A percentile compares a stretch with the other conserved stretches of the same genome.
Evolutionary conservation across 2,329 filamentous ascomycete species (phyloP).

Genomic region (Trichoderma endophyticum): DNA sequence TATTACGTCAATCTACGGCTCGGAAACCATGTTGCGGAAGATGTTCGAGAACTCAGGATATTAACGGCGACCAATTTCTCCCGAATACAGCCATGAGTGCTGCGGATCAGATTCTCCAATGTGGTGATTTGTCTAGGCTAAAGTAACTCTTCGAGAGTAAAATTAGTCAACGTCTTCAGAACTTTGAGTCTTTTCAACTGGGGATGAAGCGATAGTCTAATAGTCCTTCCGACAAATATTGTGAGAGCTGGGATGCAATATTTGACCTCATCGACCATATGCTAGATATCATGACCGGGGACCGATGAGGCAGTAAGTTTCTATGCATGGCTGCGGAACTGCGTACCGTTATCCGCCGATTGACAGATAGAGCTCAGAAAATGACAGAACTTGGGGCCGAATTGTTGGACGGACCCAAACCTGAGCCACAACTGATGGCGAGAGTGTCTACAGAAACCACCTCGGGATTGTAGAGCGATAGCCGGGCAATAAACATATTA

Average conservation of each 20-base stretch:
- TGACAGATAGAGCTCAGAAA: neutral
- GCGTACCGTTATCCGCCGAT: neutral
- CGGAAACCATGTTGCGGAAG: neutral
- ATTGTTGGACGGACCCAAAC: neutral
- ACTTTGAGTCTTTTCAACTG: neutral
- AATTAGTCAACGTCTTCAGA: neutral
- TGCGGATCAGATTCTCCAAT: neutral
- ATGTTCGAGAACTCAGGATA: neutral
- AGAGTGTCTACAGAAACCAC: neutral
- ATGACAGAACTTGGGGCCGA: neutral
- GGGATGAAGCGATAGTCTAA: neutral
- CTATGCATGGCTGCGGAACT: neutral
- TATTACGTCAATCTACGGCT: neutral
- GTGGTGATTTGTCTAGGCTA: neutral
- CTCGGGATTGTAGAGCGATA: neutral
- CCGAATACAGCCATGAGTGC: neutral
- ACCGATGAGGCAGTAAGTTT: neutral
- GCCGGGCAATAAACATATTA: neutral
- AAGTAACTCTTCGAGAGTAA: neutral
- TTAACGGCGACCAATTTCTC: neutral
- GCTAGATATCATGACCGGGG: neutral
- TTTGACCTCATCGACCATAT: neutral
- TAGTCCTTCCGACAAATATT: neutral
- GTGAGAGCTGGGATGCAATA: neutral
- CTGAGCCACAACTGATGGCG: neutral